Percentiles rank a stretch among this genome's conserved stretches.
Conservation (phyloP, 768 basidiomycete species). For the Amanita rubescens region DNA sequence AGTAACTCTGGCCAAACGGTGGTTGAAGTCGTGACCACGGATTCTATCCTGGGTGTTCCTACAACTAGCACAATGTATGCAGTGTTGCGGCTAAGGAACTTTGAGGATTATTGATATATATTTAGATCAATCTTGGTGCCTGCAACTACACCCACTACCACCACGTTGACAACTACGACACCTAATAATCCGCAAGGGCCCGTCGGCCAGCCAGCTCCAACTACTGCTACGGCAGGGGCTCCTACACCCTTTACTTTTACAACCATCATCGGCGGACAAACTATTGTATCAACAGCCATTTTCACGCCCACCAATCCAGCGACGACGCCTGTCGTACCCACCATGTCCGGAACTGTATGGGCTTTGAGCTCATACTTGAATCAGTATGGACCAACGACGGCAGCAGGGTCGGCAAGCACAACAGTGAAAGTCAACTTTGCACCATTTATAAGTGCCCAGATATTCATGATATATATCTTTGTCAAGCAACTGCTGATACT, state of each 20-base stretch:
- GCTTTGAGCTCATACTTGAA: slow-evolving; percentile 25
- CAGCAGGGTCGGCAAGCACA: slow-evolving; percentile 1
- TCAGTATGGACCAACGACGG: slow-evolving; percentile 20
- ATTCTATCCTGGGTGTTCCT: slow-evolving; percentile 27
- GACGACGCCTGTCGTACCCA: slow-evolving; percentile 17
- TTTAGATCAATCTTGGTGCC: slow-evolving; percentile 13
- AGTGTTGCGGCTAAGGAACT: background rate
- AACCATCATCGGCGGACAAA: slow-evolving; percentile 34
- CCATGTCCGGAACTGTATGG: slow-evolving; percentile 27
- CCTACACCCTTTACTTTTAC: slow-evolving; percentile 46
- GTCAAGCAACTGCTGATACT: background rate
- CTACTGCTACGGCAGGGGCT: slow-evolving; percentile 31
- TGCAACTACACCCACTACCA: slow-evolving; percentile 15
- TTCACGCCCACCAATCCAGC: slow-evolving; percentile 35
- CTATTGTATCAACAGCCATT: slow-evolving; percentile 23
- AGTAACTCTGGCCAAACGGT: slow-evolving; percentile 38
- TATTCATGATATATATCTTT: background rate
- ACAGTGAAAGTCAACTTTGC: background rate
- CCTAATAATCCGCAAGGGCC: slow-evolving; percentile 36
- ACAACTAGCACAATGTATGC: slow-evolving; percentile 38
- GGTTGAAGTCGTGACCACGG: slow-evolving; percentile 38
- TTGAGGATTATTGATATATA: background rate
- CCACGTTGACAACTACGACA: slow-evolving; percentile 13
- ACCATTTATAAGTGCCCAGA: background rate
- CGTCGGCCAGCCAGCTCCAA: slow-evolving; percentile 46